Conservation (phyloP, 306 rosid species). For the Malus fusca region DNA sequence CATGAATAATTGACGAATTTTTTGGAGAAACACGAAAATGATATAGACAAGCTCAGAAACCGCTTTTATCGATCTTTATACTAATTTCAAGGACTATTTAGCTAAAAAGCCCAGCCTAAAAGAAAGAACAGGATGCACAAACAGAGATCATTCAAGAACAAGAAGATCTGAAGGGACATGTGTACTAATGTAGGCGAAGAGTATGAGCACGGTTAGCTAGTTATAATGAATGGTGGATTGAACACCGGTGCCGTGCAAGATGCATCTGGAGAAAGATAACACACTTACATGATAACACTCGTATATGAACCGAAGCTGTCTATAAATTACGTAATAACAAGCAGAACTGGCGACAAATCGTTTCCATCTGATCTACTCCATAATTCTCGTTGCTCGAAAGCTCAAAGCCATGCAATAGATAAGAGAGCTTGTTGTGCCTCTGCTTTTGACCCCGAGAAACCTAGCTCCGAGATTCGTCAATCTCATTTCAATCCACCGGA, state of each 20-base stretch:
- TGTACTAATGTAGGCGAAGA: neutral
- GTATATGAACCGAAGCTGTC: neutral
- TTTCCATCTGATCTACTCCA: neutral
- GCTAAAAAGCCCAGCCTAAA: no score
- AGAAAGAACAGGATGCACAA: neutral
- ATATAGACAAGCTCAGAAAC: no score
- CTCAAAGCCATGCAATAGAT: neutral
- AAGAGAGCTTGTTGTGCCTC: neutral
- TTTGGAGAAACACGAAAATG: no score
- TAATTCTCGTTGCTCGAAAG: neutral
- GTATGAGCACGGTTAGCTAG: neutral
- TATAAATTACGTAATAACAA: neutral
- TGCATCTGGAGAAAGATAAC: neutral
- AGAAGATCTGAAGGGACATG: neutral
- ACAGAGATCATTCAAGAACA: neutral
- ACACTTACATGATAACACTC: neutral
- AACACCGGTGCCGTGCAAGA: neutral
- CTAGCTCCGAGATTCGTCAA: neutral
- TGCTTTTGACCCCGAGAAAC: neutral
- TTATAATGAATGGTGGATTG: neutral
- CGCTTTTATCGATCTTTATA: no score
- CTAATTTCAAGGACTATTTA: no score
- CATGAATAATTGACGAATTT: no score
- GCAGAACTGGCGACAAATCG: neutral
- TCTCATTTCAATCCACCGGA: slow-evolving; percentile 44